Percentiles rank a stretch among this genome's conserved stretches.
phyloP scores from a whole-genome alignment of 2,329 filamentous ascomycete species.

The Cladophialophora carrionii region DNA sequence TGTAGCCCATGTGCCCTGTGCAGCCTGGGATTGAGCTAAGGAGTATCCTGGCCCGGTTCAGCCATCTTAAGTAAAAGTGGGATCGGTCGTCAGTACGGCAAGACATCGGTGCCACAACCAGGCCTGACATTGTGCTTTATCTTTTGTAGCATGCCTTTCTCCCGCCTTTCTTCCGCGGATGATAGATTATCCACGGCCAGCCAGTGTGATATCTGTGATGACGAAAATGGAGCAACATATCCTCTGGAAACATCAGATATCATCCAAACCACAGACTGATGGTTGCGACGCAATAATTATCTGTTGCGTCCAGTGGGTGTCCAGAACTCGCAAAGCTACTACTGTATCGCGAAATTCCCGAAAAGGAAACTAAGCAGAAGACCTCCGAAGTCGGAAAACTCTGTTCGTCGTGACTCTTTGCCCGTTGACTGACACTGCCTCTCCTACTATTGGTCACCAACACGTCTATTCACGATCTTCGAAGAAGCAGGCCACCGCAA shows the following conservation, averaged over 20 bases:
- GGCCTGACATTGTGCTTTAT: background rate
- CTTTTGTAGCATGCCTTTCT: background rate
- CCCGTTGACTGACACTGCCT: background rate
- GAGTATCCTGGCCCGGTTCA: no score
- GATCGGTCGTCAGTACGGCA: no score
- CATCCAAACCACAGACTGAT: background rate
- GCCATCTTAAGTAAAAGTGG: no score
- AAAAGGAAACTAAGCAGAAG: constrained; percentile 19
- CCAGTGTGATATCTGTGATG: background rate
- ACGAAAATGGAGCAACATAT: background rate
- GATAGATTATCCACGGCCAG: background rate
- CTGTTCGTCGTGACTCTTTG: constrained; percentile 3
- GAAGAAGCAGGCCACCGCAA: constrained; percentile 5
- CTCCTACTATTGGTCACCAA: constrained; percentile 1
- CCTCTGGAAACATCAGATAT: background rate
- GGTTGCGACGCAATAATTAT: background rate
- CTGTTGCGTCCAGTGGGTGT: background rate
- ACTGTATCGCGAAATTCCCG: background rate
- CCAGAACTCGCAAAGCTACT: background rate
- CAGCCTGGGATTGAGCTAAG: no score
- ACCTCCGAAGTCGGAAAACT: background rate
- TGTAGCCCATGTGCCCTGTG: no score
- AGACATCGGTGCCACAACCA: background rate
- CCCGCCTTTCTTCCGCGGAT: background rate
- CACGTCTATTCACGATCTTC: background rate